phyloP scores from a whole-genome alignment of 345 rosid genomes.

The Theobroma cacao region DNA sequence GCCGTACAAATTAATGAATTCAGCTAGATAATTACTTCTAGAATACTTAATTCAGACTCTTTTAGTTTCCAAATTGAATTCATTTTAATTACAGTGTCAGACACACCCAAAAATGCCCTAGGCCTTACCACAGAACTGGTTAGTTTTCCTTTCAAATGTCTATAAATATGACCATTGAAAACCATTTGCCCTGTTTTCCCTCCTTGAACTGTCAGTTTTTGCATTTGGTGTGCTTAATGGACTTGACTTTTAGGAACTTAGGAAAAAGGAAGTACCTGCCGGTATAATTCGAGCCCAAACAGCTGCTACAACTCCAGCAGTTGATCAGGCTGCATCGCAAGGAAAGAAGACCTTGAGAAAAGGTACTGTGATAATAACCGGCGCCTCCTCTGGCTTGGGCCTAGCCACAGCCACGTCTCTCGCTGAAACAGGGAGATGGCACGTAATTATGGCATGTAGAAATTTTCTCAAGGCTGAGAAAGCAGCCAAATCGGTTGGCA shows the following conservation, averaged over 20 bases:
- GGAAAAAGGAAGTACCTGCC: not conserved
- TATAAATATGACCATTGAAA: too few relatives aligned
- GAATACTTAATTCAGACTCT: not conserved
- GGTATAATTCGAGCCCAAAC: not conserved
- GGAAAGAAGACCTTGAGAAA: conserved; percentile 76
- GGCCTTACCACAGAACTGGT: not conserved
- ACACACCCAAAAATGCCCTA: not conserved
- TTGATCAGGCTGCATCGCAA: conserved; percentile 28
- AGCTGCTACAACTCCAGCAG: not conserved
- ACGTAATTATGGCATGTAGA: conserved; percentile 86
- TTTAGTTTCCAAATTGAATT: not conserved
- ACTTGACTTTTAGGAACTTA: conserved; percentile 12
- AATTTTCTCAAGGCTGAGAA: conserved; percentile 42
- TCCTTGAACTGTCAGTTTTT: not conserved
- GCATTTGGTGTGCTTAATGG: conserved; percentile 34
- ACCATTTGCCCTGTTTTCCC: not conserved
- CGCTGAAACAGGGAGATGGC: conserved; percentile 85
- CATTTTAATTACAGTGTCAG: not conserved
- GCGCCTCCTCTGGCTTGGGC: conserved; percentile 87
- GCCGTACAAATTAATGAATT: not conserved
- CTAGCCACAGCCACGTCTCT: conserved; percentile 78
- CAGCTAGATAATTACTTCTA: not conserved
- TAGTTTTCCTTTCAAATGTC: too few relatives aligned
- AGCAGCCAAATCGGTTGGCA: conserved; percentile 8
- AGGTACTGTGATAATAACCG: conserved; percentile 65